Conservation (phyloP, 2,329 filamentous ascomycete species). For the Chaetoscypha palmicola region DNA sequence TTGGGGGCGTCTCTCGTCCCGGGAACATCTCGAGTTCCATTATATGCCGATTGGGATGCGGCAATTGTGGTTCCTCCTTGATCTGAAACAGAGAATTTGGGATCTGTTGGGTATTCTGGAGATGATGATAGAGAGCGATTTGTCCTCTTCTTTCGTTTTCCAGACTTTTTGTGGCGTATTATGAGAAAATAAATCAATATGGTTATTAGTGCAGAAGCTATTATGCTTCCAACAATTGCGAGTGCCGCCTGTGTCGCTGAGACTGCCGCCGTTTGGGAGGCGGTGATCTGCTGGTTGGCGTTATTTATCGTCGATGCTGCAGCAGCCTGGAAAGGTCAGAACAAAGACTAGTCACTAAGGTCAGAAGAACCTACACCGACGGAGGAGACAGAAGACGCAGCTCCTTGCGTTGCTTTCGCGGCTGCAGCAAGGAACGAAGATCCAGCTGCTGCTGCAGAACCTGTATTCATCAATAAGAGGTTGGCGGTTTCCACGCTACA, state of each 20-base stretch:
- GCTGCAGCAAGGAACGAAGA: slow-evolving; percentile 25
- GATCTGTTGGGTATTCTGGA: slow-evolving; percentile 13
- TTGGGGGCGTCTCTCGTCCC: background rate
- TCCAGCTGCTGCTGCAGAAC: slow-evolving; percentile 26
- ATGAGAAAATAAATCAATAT: slow-evolving; percentile 34
- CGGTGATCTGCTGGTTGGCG: slow-evolving; percentile 15
- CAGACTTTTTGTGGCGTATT: slow-evolving; percentile 27
- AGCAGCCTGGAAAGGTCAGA: slow-evolving; percentile 18
- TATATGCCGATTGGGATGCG: slow-evolving; percentile 12
- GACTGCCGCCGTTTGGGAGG: slow-evolving; percentile 34
- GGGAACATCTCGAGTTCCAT: slow-evolving; percentile 2
- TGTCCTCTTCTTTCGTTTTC: slow-evolving; percentile 10
- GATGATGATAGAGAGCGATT: slow-evolving; percentile 4
- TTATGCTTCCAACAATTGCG: slow-evolving; percentile 37
- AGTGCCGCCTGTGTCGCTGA: slow-evolving; percentile 38
- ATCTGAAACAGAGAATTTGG: slow-evolving; percentile 19
- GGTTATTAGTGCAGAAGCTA: slow-evolving; percentile 37
- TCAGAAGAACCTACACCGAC: slow-evolving; percentile 15
- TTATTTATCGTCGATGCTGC: slow-evolving; percentile 19
- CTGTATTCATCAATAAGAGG: slow-evolving; percentile 7
- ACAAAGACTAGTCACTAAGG: no score
- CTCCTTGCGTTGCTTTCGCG: slow-evolving; percentile 13
- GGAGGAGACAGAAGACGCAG: slow-evolving; percentile 13
- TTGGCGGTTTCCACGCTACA: background rate
- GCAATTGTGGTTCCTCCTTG: slow-evolving; percentile 16